Percentiles rank a stretch among this genome's conserved stretches.
Conservation (phyloP, 352 stramenopile genomes). For the Phytophthora rubi region DNA sequence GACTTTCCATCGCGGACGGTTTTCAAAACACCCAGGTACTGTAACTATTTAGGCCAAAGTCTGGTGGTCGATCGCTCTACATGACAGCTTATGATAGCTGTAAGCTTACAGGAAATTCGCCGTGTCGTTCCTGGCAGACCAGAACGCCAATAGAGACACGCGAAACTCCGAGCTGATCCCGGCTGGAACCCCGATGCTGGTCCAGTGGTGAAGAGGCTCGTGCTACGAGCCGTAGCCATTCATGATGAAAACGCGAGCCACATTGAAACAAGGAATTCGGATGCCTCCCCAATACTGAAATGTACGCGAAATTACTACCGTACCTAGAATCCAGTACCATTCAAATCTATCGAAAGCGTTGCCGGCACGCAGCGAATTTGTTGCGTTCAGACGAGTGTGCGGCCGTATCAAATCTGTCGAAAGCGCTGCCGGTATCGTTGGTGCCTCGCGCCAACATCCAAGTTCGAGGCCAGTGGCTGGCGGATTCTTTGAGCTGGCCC, state of each 20-base stretch:
- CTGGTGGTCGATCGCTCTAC: too few species aligned
- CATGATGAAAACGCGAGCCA: not conserved
- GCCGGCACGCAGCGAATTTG: not conserved
- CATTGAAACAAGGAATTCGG: not conserved
- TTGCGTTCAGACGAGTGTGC: not conserved
- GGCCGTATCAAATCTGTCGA: not conserved
- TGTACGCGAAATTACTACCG: not conserved
- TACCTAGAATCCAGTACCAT: not conserved
- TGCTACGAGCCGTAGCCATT: not conserved
- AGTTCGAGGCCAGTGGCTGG: slow-evolving; percentile 1
- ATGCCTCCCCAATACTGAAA: not conserved
- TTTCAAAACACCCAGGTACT: not conserved
- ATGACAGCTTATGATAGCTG: too few species aligned
- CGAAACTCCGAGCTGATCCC: not conserved
- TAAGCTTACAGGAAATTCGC: not conserved
- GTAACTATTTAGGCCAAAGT: not conserved
- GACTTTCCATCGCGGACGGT: slow-evolving; percentile 15
- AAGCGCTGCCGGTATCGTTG: not conserved
- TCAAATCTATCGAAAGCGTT: not conserved
- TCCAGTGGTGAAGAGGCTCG: not conserved
- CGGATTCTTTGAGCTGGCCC: not conserved
- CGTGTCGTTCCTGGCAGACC: slow-evolving; percentile 6
- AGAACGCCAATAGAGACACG: slow-evolving; percentile 16
- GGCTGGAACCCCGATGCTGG: too few species aligned
- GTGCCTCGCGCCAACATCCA: not conserved